Evolutionary conservation across 768 basidiomycete species (phyloP).

Genomic region (Leccinellum luteum): DNA sequence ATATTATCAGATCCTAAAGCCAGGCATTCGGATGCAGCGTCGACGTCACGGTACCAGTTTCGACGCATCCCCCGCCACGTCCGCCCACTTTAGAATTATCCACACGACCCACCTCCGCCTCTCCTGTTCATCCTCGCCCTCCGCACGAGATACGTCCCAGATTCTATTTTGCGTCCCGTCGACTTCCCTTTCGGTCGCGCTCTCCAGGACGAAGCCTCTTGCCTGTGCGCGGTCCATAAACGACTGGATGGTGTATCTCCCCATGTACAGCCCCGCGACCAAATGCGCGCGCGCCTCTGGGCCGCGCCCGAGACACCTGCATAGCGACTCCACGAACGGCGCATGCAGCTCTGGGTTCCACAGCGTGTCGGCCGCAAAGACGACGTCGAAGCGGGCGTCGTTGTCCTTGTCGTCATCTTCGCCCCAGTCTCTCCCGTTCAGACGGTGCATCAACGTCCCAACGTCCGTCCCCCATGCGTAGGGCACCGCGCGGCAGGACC

Average conservation of each 20-base stretch:
- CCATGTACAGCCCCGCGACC: constrained; percentile 77
- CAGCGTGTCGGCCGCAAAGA: constrained; percentile 73
- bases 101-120: constrained; percentile 72
- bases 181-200: constrained; percentile 48
- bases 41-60: constrained; percentile 17
- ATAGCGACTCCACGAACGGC: constrained; percentile 52
- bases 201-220: constrained; percentile 46
- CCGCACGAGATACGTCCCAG: constrained; percentile 53
- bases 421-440: not conserved
- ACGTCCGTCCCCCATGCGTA: constrained; percentile 66
- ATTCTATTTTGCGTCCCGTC: constrained; percentile 35
- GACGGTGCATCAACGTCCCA: constrained; percentile 11
- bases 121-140: constrained; percentile 63
- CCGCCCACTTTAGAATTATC: constrained; percentile 54
- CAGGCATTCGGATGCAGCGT: not conserved
- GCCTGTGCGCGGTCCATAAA: constrained; percentile 41
- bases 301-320: constrained; percentile 42
- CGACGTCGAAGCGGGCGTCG: constrained; percentile 52
- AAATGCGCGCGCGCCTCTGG: constrained; percentile 53
- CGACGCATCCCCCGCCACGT: not conserved
- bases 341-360: constrained; percentile 68
- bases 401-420: not conserved
- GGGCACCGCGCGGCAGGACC: constrained; percentile 50
- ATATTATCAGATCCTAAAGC: not conserved
- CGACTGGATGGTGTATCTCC: constrained; percentile 64